Conservation (phyloP, 1,139 yeast species). For the Keqinozyma sinolaborantium region DNA sequence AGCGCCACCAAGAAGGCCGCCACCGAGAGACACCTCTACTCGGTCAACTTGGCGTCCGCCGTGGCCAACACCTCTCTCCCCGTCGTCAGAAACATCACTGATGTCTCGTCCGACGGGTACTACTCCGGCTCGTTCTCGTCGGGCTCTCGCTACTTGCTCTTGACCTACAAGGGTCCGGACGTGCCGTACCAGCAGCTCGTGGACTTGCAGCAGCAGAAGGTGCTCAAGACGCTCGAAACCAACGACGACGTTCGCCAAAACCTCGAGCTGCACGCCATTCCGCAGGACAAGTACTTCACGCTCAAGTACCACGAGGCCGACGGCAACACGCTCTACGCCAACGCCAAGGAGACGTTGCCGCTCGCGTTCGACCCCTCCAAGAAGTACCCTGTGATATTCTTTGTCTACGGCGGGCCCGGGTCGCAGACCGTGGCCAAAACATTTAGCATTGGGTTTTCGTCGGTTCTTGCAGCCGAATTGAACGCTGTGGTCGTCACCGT, state of each 20-base stretch:
- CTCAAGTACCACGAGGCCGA: slow-evolving; percentile 45
- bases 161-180: slow-evolving; percentile 62
- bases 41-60: slow-evolving; percentile 38
- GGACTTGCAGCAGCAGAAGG: slow-evolving; percentile 40
- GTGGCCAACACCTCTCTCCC: slow-evolving; percentile 19
- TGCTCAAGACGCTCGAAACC: slow-evolving; percentile 42
- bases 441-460: slow-evolving; percentile 56
- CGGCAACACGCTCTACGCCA: slow-evolving; percentile 41
- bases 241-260: slow-evolving; percentile 41
- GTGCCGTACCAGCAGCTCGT: slow-evolving; percentile 65
- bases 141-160: slow-evolving; percentile 59
- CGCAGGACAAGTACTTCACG: slow-evolving; percentile 42
- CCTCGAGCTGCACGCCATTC: slow-evolving; percentile 45
- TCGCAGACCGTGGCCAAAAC: slow-evolving; percentile 61
- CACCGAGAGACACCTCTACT: slow-evolving; percentile 51
- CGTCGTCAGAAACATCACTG: slow-evolving; percentile 49
- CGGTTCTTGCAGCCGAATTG: slow-evolving; percentile 64
- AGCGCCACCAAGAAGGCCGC: slow-evolving; percentile 49
- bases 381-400: slow-evolving; percentile 69
- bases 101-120: slow-evolving; percentile 58
- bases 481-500: slow-evolving; percentile 74
- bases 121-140: slow-evolving; percentile 65
- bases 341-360: slow-evolving; percentile 64
- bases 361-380: slow-evolving; percentile 50
- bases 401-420: slow-evolving; percentile 82